Percentiles rank a stretch among this genome's conserved stretches.
phyloP scores from a whole-genome alignment of 768 basidiomycete species.

The Lyophyllum semitale region DNA sequence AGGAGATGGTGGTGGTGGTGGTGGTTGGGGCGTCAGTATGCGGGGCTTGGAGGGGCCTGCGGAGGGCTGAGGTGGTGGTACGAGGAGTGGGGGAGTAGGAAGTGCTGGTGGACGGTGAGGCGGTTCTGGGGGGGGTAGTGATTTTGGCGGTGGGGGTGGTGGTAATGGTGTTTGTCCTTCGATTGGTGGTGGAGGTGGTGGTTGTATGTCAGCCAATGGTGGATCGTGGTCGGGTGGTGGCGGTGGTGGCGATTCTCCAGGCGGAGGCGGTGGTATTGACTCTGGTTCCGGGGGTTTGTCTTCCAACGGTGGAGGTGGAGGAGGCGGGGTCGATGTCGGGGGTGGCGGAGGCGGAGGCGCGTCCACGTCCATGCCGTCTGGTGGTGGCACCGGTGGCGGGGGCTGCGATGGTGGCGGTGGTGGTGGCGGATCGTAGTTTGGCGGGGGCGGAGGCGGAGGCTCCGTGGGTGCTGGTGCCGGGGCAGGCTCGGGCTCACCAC shows the following conservation, averaged over 20 bases:
- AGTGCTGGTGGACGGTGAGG: constrained; percentile 25
- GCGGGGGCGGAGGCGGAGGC: constrained; percentile 29
- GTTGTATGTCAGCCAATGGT: constrained; percentile 1
- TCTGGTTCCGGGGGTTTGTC: constrained; percentile 32
- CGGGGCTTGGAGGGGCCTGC: no score
- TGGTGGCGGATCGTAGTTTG: constrained; percentile 23
- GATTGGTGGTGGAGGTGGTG: constrained; percentile 29
- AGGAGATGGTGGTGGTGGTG: constrained; percentile 26
- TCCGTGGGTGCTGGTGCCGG: constrained; percentile 24
- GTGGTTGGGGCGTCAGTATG: constrained; percentile 24
- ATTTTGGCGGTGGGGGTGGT: constrained; percentile 18
- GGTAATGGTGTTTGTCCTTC: constrained; percentile 26
- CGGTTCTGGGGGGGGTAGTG: constrained; percentile 19
- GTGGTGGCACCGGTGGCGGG: constrained; percentile 25
- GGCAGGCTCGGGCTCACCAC: constrained; percentile 21
- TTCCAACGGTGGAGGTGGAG: constrained; percentile 28
- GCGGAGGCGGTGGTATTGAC: constrained; percentile 24
- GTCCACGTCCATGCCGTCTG: constrained; percentile 3
- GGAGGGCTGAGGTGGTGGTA: no score
- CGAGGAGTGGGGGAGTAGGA: constrained; percentile 21
- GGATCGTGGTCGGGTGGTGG: constrained; percentile 28
- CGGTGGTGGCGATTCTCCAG: constrained; percentile 22
- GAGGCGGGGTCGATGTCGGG: constrained; percentile 27
- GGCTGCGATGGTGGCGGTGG: constrained; percentile 30
- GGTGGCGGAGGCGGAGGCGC: constrained; percentile 18